Conservation (phyloP, 768 basidiomycete genomes). For the Mycena epipterygia region DNA sequence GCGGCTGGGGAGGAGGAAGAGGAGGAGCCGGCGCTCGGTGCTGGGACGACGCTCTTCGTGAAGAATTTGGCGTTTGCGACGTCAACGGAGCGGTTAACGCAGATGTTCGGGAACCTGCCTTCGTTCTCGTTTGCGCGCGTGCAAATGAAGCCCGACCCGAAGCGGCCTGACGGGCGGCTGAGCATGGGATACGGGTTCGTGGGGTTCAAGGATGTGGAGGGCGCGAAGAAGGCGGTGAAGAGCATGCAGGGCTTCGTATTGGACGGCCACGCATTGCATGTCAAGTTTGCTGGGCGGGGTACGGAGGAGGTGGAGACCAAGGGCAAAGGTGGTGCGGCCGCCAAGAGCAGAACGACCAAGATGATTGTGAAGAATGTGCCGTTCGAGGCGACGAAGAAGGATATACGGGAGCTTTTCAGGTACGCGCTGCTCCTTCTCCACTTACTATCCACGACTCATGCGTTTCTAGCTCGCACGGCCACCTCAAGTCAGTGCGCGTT, state of each 20-base stretch:
- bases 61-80: conserved; percentile 98
- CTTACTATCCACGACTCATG: conserved; percentile 7
- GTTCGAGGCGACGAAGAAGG: conserved; percentile 96
- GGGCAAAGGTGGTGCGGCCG: conserved; percentile 51
- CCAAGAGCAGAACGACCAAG: conserved; percentile 85
- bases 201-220: conserved; percentile 84
- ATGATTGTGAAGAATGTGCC: conserved; percentile 99
- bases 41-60: conserved; percentile 90
- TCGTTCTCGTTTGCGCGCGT: conserved; percentile 90
- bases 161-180: conserved; percentile 72
- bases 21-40: conserved; percentile 60
- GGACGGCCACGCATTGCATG: conserved; percentile 88
- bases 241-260: conserved; percentile 86
- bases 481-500: conserved; percentile 93
- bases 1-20: conserved; percentile 50
- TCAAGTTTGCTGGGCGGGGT: conserved; percentile 90
- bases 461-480: conserved; percentile 82
- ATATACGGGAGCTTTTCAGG: conserved; percentile 91
- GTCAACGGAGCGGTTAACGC: conserved; percentile 76
- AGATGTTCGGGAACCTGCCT: conserved; percentile 80
- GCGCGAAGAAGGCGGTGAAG: conserved; percentile 80
- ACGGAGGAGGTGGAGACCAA: conserved; percentile 65
- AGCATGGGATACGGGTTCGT: conserved; percentile 99
- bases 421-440: conserved; percentile 53
- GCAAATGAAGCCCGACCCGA: conserved; percentile 92